These are phyloP conservation scores for Canavalia gladiata DNA, from an alignment of 306 rosid genomes.

Conservation along the genomic window DNA sequence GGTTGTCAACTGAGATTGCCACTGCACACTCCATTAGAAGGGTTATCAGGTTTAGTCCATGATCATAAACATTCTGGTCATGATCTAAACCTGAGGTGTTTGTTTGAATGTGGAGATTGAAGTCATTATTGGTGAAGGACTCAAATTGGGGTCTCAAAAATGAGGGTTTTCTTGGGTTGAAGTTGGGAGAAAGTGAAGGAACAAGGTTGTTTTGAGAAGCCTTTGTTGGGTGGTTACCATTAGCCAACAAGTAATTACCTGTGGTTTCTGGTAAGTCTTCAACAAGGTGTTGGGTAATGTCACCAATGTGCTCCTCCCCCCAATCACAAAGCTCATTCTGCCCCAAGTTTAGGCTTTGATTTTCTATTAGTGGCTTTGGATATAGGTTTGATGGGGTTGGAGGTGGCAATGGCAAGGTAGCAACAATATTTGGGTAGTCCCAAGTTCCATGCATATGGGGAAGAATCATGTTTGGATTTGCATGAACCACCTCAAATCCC, in stretches of 20 bases:
- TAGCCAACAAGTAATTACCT: conserved; percentile 35
- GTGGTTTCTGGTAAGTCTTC: conserved; percentile 65
- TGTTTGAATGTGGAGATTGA: conserved; percentile 53
- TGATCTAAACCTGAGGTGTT: conserved; percentile 37
- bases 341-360: conserved; percentile 55
- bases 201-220: conserved; percentile 42
- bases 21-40: conserved; percentile 84
- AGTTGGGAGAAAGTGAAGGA: conserved; percentile 40
- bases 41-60: conserved; percentile 67
- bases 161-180: conserved; percentile 53
- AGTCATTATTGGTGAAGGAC: conserved; percentile 15
- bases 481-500: conserved; percentile 66
- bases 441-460: conserved; percentile 67
- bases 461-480: conserved; percentile 57
- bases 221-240: conserved; percentile 34
- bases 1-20: conserved; percentile 82
- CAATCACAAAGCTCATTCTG: conserved; percentile 67
- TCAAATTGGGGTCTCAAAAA: conserved; percentile 39
- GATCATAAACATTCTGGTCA: conserved; percentile 35
- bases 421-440: conserved; percentile 51
- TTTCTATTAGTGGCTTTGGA: conserved; percentile 53
- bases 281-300: conserved; percentile 70
- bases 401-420: conserved; percentile 49
- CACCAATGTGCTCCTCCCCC: conserved; percentile 59
- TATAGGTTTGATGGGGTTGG: conserved; percentile 50